Evolutionary conservation across 306 rosid species (phyloP).

Genomic region (Heteromeles arbutifolia): DNA sequence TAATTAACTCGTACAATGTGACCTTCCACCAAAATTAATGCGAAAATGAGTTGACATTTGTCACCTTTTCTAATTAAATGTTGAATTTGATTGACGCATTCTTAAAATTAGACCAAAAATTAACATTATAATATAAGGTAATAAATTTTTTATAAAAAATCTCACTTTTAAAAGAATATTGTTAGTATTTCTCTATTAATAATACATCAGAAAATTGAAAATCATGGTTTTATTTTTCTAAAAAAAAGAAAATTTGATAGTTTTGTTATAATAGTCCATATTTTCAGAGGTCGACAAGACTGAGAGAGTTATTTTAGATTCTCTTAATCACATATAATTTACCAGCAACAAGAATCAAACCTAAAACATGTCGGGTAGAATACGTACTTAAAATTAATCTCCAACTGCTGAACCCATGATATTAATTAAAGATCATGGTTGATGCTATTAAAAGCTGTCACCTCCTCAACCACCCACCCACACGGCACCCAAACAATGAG

Average conservation of each 20-base stretch:
- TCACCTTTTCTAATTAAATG: not conserved
- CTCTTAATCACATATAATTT: fast-evolving
- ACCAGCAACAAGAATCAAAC: too few relatives aligned
- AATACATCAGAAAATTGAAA: too few relatives aligned
- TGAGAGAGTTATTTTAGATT: fast-evolving
- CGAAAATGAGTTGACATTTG: not conserved
- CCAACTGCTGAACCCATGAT: too few relatives aligned
- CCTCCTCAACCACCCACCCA: not conserved
- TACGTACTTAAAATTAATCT: fast-evolving
- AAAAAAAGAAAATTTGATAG: too few relatives aligned
- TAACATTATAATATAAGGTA: too few relatives aligned
- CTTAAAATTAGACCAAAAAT: too few relatives aligned
- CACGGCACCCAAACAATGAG: not conserved
- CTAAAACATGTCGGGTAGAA: fast-evolving
- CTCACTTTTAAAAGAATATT: fast-evolving
- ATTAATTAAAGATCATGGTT: not conserved
- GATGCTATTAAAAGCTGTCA: not conserved
- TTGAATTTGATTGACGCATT: not conserved
- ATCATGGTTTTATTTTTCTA: too few relatives aligned
- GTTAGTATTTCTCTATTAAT: too few relatives aligned
- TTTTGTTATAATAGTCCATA: fast-evolving
- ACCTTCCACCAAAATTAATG: not conserved
- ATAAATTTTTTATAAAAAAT: too few relatives aligned
- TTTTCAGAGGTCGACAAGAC: too few relatives aligned
- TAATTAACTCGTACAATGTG: not conserved